Evolutionary conservation across 163 green algal genomes (phyloP), one percentile per base, ranked within the genome.

Genomic region (Scenedesmus sp.): DNA sequence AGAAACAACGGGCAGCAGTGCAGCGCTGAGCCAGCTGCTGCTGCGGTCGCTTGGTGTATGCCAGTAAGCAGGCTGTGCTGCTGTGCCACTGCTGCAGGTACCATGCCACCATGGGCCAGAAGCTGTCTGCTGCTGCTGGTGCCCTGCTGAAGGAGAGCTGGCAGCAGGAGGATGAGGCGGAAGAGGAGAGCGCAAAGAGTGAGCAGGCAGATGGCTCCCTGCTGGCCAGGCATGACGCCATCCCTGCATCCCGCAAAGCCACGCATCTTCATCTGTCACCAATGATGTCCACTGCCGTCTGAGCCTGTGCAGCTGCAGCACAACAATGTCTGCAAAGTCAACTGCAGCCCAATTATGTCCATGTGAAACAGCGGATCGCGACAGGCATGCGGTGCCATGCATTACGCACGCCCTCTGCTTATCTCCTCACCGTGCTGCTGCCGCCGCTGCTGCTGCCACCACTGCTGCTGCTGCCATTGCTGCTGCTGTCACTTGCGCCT

Each of bases 141-240:
- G 66, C 26, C 56, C 70, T 92, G 90, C 90, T 92, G 64, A 52
- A 92, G 46, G 85, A 84, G 16, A 86, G 52, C 46, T 92, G 90
- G 90, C 23, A 84, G 60, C 55, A 23, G 16, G 66, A 79, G 55
- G 90, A 92, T 34, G 90, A 92, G 73, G 90, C 90, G 26, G 64
- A 85, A 20, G 82, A 92, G 56, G 82, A 76, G 16, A 87, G 46
- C 9, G 73, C 23, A 9, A 86, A 86, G n/a, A 73, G 87, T 91
- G 87, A 60, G 84, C 23, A 34, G 20, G 87, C 54, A 64, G 66
- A 10, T 20, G 66, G 16, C 66, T 76, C 26, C 3, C 13, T 6
- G 13, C 15, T 18, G 26, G 66, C 16, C 66, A 7, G 2, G 62
- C 34, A 46, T 46, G 34, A 46, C 34, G 34, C 34, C 34, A 46